These are phyloP conservation scores for Cicer chorassanicum DNA, from an alignment of 306 rosid genomes.

Conservation along the genomic window DNA sequence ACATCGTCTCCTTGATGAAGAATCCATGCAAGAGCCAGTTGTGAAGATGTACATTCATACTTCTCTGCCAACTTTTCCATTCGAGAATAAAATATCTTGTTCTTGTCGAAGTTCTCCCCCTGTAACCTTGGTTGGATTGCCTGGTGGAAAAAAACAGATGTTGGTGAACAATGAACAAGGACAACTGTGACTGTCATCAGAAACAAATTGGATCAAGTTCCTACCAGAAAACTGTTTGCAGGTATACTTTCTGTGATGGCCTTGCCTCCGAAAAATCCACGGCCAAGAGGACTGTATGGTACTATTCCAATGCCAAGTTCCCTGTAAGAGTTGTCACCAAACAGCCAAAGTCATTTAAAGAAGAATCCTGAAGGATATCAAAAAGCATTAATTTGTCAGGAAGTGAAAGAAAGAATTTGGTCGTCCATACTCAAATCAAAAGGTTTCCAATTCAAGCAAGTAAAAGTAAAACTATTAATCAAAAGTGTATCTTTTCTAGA, in stretches of 20 bases:
- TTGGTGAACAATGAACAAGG: constrained; percentile 11
- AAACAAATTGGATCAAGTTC: constrained; percentile 27
- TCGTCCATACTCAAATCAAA: background rate
- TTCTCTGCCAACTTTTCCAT: constrained; percentile 60
- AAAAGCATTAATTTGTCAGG: background rate
- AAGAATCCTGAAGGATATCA: constrained; percentile 19
- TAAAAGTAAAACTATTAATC: constrained; percentile 13
- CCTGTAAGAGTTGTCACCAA: constrained; percentile 47
- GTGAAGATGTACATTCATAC: constrained; percentile 60
- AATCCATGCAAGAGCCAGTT: constrained; percentile 76
- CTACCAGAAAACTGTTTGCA: constrained; percentile 57
- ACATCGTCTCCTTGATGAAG: constrained; percentile 66
- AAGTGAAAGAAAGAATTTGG: constrained; percentile 30
- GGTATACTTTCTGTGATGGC: constrained; percentile 68
- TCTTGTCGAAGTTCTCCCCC: constrained; percentile 68
- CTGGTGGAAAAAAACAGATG: constrained; percentile 48
- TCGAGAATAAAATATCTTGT: constrained; percentile 55
- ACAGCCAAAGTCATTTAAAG: constrained; percentile 1
- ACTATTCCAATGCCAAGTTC: constrained; percentile 85
- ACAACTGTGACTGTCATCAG: constrained; percentile 8
- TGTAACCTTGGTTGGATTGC: constrained; percentile 57
- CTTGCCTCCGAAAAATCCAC: constrained; percentile 87
- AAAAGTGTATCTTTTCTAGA: background rate
- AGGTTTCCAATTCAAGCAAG: constrained; percentile 5
- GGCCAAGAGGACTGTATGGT: constrained; percentile 88